Evolutionary conservation across 352 stramenopile genomes (phyloP).

Genomic region (Phytophthora foliorum): DNA sequence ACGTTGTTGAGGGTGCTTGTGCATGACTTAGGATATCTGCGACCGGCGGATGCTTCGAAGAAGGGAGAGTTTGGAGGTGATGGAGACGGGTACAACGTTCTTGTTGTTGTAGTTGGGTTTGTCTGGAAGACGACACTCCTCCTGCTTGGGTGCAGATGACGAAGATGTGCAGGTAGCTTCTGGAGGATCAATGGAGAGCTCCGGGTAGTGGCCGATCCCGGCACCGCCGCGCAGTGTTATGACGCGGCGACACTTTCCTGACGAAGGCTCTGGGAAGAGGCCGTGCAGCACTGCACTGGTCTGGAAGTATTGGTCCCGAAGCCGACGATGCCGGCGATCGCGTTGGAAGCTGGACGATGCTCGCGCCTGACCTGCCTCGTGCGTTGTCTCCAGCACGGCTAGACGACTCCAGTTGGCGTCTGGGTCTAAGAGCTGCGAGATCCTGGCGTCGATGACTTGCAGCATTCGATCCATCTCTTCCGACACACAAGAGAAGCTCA

Average conservation of each 20-base stretch:
- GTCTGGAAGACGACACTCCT: constrained; percentile 3
- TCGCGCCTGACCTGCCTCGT: constrained; percentile 55
- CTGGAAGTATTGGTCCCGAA: constrained; percentile 73
- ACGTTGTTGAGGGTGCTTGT: neutral
- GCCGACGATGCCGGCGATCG: constrained; percentile 45
- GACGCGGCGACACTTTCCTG: constrained; percentile 65
- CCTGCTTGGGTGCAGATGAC: constrained; percentile 1
- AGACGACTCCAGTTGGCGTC: constrained; percentile 66
- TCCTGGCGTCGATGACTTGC: constrained; percentile 44
- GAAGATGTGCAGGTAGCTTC: neutral
- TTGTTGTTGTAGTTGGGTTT: constrained; percentile 3
- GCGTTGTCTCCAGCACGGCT: constrained; percentile 67
- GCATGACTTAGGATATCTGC: constrained; percentile 9
- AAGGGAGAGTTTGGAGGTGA: constrained; percentile 32
- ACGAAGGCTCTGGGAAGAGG: constrained; percentile 59
- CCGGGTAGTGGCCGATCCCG: constrained; percentile 55
- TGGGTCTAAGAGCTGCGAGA: constrained; percentile 64
- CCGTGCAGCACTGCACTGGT: constrained; percentile 67
- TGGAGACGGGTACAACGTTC: constrained; percentile 10
- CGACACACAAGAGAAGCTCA: constrained; percentile 52
- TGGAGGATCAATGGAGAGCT: constrained; percentile 7
- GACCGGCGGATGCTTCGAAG: constrained; percentile 32
- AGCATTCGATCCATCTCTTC: constrained; percentile 58
- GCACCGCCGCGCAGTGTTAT: constrained; percentile 61
- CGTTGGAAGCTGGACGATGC: constrained; percentile 53